Evolutionary conservation across 1,284 basidiomycete genomes (phyloP), one percentile per base, ranked within the genome.

Genomic region (Heliocybe sulcata): DNA sequence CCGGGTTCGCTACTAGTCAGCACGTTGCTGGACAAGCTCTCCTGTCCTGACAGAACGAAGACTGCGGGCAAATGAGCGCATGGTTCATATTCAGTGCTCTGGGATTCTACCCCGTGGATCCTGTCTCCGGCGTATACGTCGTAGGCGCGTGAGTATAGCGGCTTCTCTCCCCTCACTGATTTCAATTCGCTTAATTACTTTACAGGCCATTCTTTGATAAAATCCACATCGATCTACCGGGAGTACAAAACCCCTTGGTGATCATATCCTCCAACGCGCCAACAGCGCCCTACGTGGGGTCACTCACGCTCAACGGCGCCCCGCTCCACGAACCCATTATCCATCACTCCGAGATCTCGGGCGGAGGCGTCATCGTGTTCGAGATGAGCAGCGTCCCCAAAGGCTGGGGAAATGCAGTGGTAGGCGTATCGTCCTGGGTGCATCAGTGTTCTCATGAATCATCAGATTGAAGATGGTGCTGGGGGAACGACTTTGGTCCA

Each of bases 11-110:
- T n/a, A n/a, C n/a, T n/a, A n/a, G n/a, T n/a, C n/a, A n/a, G n/a
- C n/a, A n/a, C n/a, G n/a, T n/a, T n/a, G n/a, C n/a, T n/a, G n/a
- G n/a, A n/a, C n/a, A n/a, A n/a, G n/a, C n/a, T n/a, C n/a, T n/a
- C n/a, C n/a, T n/a, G n/a, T n/a, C n/a, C n/a, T n/a, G 27, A 11
- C 60, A 90, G 82, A 94, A 93, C 63, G 91, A 94, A 66, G 91
- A 94, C 63, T 92, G 90, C 61, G 90, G 91, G 0, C 91, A 93
- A 66, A 92, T 92, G 88, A 89, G 85, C 62, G 86, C 90, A 0
- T 93, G 90, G 90, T 92, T 87, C 64, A 75, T 92, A 11, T 93
- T 92, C 69, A 84, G 82, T 47, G 82, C 87, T 1, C 74, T 94
- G 64, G 90, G 91, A 0, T 87, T 93, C 69, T 94, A 93, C 63